Conservation (phyloP, 352 stramenopile genomes). For the Pythium dissimile region DNA sequence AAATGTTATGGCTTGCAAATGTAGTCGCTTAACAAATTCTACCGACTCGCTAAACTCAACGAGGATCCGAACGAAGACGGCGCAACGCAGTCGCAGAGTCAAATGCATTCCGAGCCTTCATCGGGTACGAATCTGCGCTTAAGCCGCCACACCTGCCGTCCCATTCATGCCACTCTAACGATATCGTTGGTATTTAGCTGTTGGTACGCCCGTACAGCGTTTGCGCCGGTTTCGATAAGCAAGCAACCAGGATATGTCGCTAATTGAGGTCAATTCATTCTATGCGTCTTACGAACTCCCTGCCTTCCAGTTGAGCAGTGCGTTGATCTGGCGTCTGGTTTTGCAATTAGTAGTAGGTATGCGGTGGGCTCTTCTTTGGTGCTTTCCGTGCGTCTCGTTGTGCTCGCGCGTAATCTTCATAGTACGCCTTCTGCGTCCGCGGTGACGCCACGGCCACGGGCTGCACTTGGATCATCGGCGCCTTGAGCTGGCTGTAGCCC, state of each 20-base stretch:
- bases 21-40: constrained; percentile 81
- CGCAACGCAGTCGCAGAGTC: constrained; percentile 24
- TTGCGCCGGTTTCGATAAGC: constrained; percentile 54
- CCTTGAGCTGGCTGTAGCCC: constrained; percentile 41
- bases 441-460: constrained; percentile 56
- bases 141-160: too few species aligned
- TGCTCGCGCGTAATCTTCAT: constrained; percentile 19
- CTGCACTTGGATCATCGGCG: constrained; percentile 56
- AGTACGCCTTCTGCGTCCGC: constrained; percentile 31
- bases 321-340: not conserved
- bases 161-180: too few species aligned
- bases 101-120: constrained; percentile 22
- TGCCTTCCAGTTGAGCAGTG: not conserved
- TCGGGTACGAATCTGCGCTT: constrained; percentile 1
- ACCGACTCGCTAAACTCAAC: constrained; percentile 59
- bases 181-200: too few species aligned
- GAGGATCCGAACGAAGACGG: constrained; percentile 23
- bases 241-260: not conserved
- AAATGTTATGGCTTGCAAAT: not conserved
- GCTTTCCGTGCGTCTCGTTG: constrained; percentile 9
- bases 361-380: not conserved
- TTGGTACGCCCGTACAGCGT: constrained; percentile 32
- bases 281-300: not conserved
- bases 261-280: not conserved
- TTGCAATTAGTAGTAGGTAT: constrained; percentile 14